These are phyloP conservation scores for Lagerstroemia speciosa DNA, from an alignment of 345 rosid genomes.

Conservation along the genomic window DNA sequence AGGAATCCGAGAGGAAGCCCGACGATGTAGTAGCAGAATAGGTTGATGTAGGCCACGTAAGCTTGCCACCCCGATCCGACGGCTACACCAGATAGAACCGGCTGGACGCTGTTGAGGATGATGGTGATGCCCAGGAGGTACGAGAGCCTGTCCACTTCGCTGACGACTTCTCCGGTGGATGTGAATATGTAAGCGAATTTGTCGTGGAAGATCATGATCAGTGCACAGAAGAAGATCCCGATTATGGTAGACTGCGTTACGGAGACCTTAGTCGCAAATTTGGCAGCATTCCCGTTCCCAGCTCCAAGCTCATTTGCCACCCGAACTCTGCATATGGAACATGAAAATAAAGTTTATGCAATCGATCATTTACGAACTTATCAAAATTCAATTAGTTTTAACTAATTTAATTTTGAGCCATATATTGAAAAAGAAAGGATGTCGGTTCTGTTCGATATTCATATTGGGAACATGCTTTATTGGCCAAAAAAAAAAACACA, in stretches of 20 bases:
- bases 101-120: conserved; percentile 51
- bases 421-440: too few relatives aligned
- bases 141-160: conserved; percentile 31
- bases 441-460: too few relatives aligned
- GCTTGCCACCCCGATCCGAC: conserved; percentile 89
- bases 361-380: too few relatives aligned
- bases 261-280: conserved; percentile 42
- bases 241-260: conserved; percentile 24
- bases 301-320: conserved; percentile 52
- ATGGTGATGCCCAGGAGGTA: conserved; percentile 35
- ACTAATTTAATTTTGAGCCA: too few relatives aligned
- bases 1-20: conserved; percentile 70
- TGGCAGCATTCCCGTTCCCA: conserved; percentile 40
- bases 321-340: conserved; percentile 25
- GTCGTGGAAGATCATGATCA: conserved; percentile 28
- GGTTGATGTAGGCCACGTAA: conserved; percentile 53
- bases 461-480: too few relatives aligned
- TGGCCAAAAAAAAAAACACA: too few relatives aligned
- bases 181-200: conserved; percentile 42
- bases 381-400: too few relatives aligned
- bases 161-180: conserved; percentile 26
- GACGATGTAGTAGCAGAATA: conserved; percentile 59
- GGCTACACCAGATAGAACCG: conserved; percentile 67
- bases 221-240: conserved; percentile 30
- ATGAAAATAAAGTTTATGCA: not conserved